Conservation (phyloP, 257 asterid genomes). For the Leonotis leonurus region DNA sequence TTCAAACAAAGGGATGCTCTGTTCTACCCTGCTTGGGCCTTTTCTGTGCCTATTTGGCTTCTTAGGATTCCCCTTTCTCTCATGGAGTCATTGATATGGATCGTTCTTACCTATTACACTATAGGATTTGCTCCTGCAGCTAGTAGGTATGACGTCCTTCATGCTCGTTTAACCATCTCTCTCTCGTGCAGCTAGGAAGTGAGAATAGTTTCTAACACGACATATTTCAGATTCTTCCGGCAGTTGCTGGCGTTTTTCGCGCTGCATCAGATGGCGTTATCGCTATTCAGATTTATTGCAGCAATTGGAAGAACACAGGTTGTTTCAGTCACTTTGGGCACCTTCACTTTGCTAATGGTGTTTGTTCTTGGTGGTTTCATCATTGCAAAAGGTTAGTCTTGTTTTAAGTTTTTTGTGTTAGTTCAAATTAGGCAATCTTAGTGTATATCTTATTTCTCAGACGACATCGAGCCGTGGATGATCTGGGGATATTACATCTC, state of each 20-base stretch:
- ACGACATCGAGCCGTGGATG: conserved; percentile 78
- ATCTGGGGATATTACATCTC: conserved; percentile 75
- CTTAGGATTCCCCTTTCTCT: conserved; percentile 73
- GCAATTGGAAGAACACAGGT: conserved; percentile 82
- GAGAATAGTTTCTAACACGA: background rate
- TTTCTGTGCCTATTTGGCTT: conserved; percentile 86
- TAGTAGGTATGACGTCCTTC: conserved; percentile 45
- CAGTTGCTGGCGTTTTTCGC: conserved; percentile 79
- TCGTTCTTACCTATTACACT: conserved; percentile 76
- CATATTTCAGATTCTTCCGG: conserved; percentile 60
- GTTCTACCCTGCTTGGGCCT: conserved; percentile 95
- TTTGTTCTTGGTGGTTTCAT: conserved; percentile 93
- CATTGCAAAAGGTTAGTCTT: conserved; percentile 64
- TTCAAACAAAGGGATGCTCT: conserved; percentile 79
- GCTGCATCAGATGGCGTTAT: conserved; percentile 85
- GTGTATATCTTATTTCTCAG: conserved; percentile 36
- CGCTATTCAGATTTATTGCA: conserved; percentile 76
- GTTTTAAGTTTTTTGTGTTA: background rate
- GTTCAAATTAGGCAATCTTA: background rate
- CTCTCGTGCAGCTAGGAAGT: background rate
- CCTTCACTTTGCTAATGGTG: conserved; percentile 23
- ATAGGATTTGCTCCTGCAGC: conserved; percentile 87
- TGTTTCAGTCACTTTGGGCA: conserved; percentile 46
- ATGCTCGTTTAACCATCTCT: background rate
- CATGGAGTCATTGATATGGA: conserved; percentile 82